Evolutionary conservation across 2,329 filamentous ascomycete species (phyloP).

Genomic region (Pseudogymnoascus sp.): DNA sequence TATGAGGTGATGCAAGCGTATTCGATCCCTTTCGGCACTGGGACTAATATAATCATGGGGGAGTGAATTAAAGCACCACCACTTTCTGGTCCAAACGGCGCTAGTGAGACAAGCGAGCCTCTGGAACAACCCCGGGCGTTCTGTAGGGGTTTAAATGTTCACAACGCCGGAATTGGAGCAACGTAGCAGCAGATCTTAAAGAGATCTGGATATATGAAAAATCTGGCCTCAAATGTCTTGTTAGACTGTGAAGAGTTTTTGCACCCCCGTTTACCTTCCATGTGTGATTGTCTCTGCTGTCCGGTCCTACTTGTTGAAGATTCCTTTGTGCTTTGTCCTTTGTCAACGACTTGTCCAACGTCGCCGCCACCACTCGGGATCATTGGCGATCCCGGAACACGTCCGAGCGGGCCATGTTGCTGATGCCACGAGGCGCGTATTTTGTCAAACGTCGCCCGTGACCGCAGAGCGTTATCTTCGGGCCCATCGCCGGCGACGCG

Average conservation of each 20-base stretch:
- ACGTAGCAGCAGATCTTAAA: not conserved
- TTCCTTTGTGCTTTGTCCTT: not conserved
- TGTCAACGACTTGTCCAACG: not conserved
- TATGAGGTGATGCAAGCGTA: conserved; percentile 7
- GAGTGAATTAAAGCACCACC: conserved; percentile 5
- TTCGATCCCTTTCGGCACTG: conserved; percentile 3
- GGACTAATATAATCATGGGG: conserved; percentile 6
- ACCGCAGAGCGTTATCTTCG: not conserved
- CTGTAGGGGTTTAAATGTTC: conserved; percentile 8
- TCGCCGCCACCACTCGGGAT: conserved; percentile 3
- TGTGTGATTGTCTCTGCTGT: not conserved
- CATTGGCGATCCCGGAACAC: conserved; percentile 1
- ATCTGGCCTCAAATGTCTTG: conserved; percentile 1
- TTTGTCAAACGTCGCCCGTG: not conserved
- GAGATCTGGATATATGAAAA: not conserved
- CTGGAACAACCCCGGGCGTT: conserved; percentile 6
- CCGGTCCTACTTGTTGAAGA: not conserved
- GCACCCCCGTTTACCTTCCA: not conserved
- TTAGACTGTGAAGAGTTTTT: not conserved
- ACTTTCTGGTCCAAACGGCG: conserved; percentile 5
- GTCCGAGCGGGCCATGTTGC: not conserved
- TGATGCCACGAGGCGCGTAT: conserved; percentile 4
- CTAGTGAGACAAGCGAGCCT: conserved; percentile 7
- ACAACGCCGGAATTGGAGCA: not conserved
- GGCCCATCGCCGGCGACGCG: not conserved